Evolutionary conservation across 257 asterid genomes (phyloP), one percentile per base, ranked within the genome.

Genomic region (Solanum lycopersicoides): DNA sequence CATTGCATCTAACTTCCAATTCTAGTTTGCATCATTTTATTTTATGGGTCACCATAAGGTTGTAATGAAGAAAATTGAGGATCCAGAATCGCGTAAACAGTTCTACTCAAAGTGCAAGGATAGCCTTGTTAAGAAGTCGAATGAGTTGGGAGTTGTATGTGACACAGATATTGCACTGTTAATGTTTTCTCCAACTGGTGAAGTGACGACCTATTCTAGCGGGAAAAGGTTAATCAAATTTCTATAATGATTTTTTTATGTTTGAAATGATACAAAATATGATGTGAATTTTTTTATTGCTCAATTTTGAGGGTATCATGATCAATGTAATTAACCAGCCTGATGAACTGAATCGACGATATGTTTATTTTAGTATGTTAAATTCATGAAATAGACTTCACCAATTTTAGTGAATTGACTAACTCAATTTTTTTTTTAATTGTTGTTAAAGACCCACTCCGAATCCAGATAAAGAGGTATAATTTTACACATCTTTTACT

Each of bases 101-200:
- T 90, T 93, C 0, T 94, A 86, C 82, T 75, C 91, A 0, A 95
- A 93, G 92, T 94, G 94, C 76, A 95, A 93, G 86, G 98, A 94
- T n/a, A 93, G 93, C 30, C 79, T 95, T 21, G 37, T 94, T 44
- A 95, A 94, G 89, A 95, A 95, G 90, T 95, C 95, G 12, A 82
- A 85, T 25, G 98, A 95, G 89, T 92, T 95, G 10, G 82, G 95
- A 0, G 88, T 95, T 34, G 68, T 95, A 23, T 94, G 98, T 53
- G 98, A 92, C n/a, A 92, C 95, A 4, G 94, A 94, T 42, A 95
- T 95, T 4, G 98, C 91, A 74, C 91, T 95, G 71, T 71, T 94
- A 84, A 90, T 95, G 94, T 95, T 94, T 77, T 92, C 98, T 6
- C 98, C 95, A 73, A 80, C 88, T 30, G 96, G 96, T 41, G 91